These are phyloP conservation scores for Yarrowia osloensis DNA, from an alignment of 805 yeast species.

Conservation along the genomic window DNA sequence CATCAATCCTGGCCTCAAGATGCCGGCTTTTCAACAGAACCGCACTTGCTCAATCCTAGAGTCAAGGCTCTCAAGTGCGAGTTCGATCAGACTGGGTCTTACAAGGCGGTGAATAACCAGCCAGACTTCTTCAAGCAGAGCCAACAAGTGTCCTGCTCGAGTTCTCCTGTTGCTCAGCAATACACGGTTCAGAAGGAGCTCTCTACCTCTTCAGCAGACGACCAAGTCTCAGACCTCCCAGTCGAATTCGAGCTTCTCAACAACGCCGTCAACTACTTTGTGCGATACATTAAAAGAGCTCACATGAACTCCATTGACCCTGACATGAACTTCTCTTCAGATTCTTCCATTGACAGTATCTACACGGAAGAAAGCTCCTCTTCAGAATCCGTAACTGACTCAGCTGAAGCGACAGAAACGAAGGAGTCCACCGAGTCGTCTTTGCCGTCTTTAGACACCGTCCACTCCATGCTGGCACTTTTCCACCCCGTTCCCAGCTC, in stretches of 20 bases:
- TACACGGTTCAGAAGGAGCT: too few relatives aligned
- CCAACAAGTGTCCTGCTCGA: not conserved
- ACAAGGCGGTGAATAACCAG: too few relatives aligned
- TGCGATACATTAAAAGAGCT: not conserved
- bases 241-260: not conserved
- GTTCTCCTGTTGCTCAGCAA: not conserved
- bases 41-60: not conserved
- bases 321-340: not conserved
- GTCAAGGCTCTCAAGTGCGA: not conserved
- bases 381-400: not conserved
- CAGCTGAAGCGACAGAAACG: not conserved
- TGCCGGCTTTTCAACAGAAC: too few relatives aligned
- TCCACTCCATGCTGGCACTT: not conserved
- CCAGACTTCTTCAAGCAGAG: too few relatives aligned
- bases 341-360: not conserved
- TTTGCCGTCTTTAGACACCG: not conserved
- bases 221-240: too few relatives aligned
- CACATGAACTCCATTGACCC: not conserved
- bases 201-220: too few relatives aligned
- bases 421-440: not conserved
- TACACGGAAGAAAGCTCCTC: not conserved
- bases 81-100: not conserved
- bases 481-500: not conserved
- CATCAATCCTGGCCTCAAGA: too few relatives aligned
- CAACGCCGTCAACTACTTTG: slow-evolving; percentile 4